Evolutionary conservation across 768 basidiomycete genomes (phyloP), one percentile per base, ranked within the genome.

Genomic region (Russula earlei): DNA sequence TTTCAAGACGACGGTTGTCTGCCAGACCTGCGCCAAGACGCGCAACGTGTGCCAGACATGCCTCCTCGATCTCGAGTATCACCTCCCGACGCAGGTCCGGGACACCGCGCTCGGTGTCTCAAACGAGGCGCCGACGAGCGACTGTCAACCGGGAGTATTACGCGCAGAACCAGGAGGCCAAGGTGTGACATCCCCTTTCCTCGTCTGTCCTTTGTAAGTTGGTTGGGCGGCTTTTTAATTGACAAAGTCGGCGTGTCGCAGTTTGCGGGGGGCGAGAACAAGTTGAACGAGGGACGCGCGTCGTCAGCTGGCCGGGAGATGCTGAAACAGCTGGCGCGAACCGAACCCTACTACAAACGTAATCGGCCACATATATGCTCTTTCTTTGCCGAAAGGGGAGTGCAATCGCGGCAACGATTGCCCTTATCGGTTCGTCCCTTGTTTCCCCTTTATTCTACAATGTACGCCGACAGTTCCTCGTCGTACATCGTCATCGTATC

Each of bases 21-120:
- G 93, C 71, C 94, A 95, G 70, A 95, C 94, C 4, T 97, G 95
- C 64, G 89, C 94, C 47, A 97, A 97, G 73, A 83, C 91, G 63
- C 90, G 90, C 75, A 93, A 93, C 66, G 85, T 96, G 52, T 99
- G 96, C 75, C 96, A 98, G 73, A 97, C 94, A 2, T 99, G 96
- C 69, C 76, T 99, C 27, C 76, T 99, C 41, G 96, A 99, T 71
- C 80, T 99, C 55, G 94, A 97, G 68, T 99, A 93, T 63, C 90
- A 91, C 25, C 74, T 99, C 20, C 96, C 96, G 5, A 94, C 93
- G 0, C 96, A 99, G 77, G 93, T 98, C 10, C 79, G 96, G 50
- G 96, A 99, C 68, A 96, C 94, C 2, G 96, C 96, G 9, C 72
- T 99, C 48, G 91, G 86, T 1, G 63, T 87, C 22, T 76, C 87